These are phyloP conservation scores for Adansonia rubrostipa DNA, from an alignment of 441 rosid genomes.

Conservation along the genomic window DNA sequence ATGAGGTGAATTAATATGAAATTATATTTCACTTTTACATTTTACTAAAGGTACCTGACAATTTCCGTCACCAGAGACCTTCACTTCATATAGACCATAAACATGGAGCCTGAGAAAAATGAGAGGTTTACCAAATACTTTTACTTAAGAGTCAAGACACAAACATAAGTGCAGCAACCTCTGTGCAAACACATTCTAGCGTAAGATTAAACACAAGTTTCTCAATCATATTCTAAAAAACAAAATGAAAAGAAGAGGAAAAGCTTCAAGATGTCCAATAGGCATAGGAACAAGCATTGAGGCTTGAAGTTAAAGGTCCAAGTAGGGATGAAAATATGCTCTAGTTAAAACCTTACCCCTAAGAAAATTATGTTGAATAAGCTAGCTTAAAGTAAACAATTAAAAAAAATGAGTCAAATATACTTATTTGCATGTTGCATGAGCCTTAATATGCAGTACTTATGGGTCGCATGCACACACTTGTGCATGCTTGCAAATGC, in stretches of 20 bases:
- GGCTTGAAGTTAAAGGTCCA: constrained; percentile 7
- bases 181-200: constrained; percentile 4
- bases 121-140: constrained; percentile 22
- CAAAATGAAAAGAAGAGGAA: background rate
- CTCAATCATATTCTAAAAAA: background rate
- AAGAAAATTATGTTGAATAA: background rate
- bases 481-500: constrained; percentile 11
- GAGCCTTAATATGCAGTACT: background rate
- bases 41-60: constrained; percentile 69
- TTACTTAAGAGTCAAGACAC: background rate
- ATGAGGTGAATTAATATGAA: background rate
- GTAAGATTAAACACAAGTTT: constrained; percentile 14
- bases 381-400: constrained; percentile 13
- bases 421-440: background rate
- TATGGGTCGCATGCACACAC: background rate
- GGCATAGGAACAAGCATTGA: background rate
- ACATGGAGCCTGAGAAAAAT: constrained; percentile 60
- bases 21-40: background rate
- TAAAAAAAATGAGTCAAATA: background rate
- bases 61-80: constrained; percentile 96
- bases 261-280: background rate
- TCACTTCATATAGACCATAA: constrained; percentile 83
- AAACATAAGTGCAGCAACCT: constrained; percentile 11
- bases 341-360: background rate
- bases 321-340: background rate